Conservation (phyloP, 441 rosid genomes). For the Pelargonium cotyledonis region DNA sequence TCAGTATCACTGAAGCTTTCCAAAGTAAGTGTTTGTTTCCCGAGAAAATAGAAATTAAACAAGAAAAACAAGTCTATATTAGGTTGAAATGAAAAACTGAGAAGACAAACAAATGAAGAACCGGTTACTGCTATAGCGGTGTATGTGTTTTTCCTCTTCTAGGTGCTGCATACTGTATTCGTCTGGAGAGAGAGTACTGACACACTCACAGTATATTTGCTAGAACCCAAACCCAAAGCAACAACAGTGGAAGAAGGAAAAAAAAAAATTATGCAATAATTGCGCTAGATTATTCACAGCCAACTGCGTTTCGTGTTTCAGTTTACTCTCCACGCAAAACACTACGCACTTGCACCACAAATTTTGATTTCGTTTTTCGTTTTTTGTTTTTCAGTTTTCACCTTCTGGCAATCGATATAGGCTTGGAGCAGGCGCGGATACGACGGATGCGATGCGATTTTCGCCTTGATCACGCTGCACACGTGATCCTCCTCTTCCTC, state of each 20-base stretch:
- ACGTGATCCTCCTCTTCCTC: neutral
- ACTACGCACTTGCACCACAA: neutral
- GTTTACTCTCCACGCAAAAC: neutral
- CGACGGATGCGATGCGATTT: neutral
- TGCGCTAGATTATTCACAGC: neutral
- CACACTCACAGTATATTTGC: neutral
- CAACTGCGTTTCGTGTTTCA: neutral
- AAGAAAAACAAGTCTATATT: slow-evolving; percentile 8
- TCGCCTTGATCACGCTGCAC: neutral
- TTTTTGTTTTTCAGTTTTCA: neutral
- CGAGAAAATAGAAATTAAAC: slow-evolving; percentile 4
- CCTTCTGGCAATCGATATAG: slow-evolving; percentile 7
- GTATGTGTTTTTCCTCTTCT: slow-evolving; percentile 19
- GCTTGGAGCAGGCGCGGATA: slow-evolving; percentile 7
- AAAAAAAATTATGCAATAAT: neutral
- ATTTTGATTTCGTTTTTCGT: neutral
- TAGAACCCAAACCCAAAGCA: neutral
- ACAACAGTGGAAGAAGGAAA: neutral
- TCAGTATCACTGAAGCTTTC: slow-evolving; percentile 4
- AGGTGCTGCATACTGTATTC: slow-evolving; percentile 4
- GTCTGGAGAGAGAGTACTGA: slow-evolving; percentile 7
- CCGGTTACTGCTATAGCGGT: neutral
- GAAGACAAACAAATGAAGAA: neutral
- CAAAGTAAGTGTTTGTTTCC: slow-evolving; percentile 10
- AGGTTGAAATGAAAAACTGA: slow-evolving; percentile 15